A percentile compares a stretch with the other conserved stretches of the same genome.
Evolutionary conservation across 2,329 filamentous ascomycete species (phyloP).

Genomic region (Calonectria honghensis): DNA sequence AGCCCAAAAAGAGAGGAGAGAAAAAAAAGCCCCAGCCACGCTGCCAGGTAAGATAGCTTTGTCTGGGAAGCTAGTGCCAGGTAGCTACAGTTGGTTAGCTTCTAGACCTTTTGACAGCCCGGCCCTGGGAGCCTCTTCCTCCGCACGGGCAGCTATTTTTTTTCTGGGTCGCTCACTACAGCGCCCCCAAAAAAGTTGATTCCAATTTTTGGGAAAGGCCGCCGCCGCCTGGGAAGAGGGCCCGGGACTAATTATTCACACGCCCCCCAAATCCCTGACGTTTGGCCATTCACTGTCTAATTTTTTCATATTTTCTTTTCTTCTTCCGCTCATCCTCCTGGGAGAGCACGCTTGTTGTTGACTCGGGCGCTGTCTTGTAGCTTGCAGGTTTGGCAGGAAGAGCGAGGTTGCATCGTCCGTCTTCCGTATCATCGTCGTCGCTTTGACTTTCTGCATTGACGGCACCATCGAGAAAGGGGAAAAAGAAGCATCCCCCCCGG

Average conservation of each 20-base stretch:
- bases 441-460: slow-evolving; percentile 20
- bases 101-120: slow-evolving; percentile 28
- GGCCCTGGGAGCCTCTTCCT: slow-evolving; percentile 19
- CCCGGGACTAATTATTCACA: slow-evolving; percentile 26
- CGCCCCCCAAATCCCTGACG: slow-evolving; percentile 11
- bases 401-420: slow-evolving; percentile 17
- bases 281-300: slow-evolving; percentile 10
- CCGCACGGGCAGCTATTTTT: slow-evolving; percentile 19
- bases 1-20: background rate
- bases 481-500: slow-evolving; percentile 41
- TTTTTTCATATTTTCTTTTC: background rate
- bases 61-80: slow-evolving; percentile 1
- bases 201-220: slow-evolving; percentile 17
- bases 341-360: slow-evolving; percentile 21
- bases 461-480: slow-evolving; percentile 25
- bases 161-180: slow-evolving; percentile 13
- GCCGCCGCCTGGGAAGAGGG: slow-evolving; percentile 5
- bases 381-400: background rate
- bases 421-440: slow-evolving; percentile 19
- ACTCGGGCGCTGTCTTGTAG: slow-evolving; percentile 10
- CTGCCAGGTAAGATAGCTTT: slow-evolving; percentile 17
- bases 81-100: slow-evolving; percentile 21
- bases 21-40: slow-evolving; percentile 17
- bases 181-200: slow-evolving; percentile 13
- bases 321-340: slow-evolving; percentile 3